Base-by-base conservation (phyloP, 148 eudicot genomes). In the Rhododendron henanense region DNA sequence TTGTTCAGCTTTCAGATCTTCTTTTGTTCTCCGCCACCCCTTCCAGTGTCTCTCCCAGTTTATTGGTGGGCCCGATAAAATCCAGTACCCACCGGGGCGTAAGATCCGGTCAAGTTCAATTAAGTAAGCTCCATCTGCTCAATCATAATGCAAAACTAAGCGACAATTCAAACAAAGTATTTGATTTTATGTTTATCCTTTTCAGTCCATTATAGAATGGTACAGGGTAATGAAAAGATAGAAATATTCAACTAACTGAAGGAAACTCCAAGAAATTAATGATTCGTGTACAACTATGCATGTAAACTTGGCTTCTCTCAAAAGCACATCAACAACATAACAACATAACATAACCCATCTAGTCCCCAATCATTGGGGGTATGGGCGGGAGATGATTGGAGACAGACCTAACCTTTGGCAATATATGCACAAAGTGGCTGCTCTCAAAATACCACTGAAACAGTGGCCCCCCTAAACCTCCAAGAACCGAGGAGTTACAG, bases 71-170 rank as follows among this genome's bases (percentile, higher is more conserved):
- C 96, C 96, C 8, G 96, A 93, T 16, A 90, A 88, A 33, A 93
- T 82, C 96, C 96, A 93, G 74, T 92, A 92, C 33, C 96, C 96
- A 15, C 96, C 96, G 4, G 95, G 96, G 0, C 96, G 89, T 69
- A 93, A 80, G 53, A 93, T 41, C 69, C 96, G 84, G 87, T 93
- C 94, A 39, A 93, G 88, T 85, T 93, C 94, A 61, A 88, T 88
- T 75, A 93, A 79, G 87, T 91, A 93, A n/a, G 88, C 87, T 6
- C 95, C 95, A 80, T 91, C 95, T 93, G 89, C 81, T 51, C 85
- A 84, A 73, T 67, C 51, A 48, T 5, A 78, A 61, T 61, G 33
- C 47, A 31, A 69, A 25, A 79, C 33, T 10, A 9, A 2, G 7
- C 21, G 21, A 2, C 1, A 57, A 14, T 71, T 83, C 16, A 44